phyloP scores from a whole-genome alignment of 2,329 filamentous ascomycete species.

The Penicillium rolfsii region DNA sequence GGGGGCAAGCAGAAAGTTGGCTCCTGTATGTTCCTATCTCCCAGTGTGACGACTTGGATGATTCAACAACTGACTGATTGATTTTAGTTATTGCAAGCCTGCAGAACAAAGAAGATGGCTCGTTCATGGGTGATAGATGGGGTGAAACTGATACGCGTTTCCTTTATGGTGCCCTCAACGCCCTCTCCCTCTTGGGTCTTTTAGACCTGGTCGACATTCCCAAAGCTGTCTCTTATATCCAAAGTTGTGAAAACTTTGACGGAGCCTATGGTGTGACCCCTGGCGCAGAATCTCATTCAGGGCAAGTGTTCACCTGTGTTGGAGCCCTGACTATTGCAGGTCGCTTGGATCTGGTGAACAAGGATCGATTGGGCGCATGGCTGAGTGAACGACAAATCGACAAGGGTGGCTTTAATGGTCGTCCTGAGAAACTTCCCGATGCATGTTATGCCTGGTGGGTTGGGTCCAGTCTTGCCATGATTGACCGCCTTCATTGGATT shows the following conservation, averaged over 20 bases:
- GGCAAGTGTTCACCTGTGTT: constrained; percentile 94
- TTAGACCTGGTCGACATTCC: constrained; percentile 75
- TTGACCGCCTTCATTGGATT: constrained; percentile 88
- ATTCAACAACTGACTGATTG: constrained; percentile 24
- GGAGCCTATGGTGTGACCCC: constrained; percentile 89
- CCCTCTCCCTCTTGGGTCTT: constrained; percentile 78
- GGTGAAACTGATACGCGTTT: constrained; percentile 95
- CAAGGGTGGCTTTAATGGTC: constrained; percentile 86
- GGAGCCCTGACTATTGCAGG: constrained; percentile 82
- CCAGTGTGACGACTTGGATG: constrained; percentile 15
- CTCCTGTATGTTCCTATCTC: constrained; percentile 64
- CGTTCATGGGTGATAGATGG: constrained; percentile 94
- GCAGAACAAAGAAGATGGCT: constrained; percentile 79
- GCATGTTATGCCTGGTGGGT: constrained; percentile 99
- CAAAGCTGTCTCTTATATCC: constrained; percentile 77
- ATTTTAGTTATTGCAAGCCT: constrained; percentile 72
- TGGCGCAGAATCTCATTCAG: constrained; percentile 90
- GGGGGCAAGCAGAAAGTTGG: constrained; percentile 73
- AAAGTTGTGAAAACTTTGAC: constrained; percentile 87
- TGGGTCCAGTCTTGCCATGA: constrained; percentile 85
- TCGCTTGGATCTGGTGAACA: constrained; percentile 78
- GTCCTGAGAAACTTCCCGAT: constrained; percentile 93
- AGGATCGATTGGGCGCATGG: constrained; percentile 83
- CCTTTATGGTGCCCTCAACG: constrained; percentile 86
- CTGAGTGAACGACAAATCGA: constrained; percentile 89